A percentile compares a stretch with the other conserved stretches of the same genome.
phyloP scores from a whole-genome alignment of 169 alveolate species.

The Cryptosporidium ryanae region DNA sequence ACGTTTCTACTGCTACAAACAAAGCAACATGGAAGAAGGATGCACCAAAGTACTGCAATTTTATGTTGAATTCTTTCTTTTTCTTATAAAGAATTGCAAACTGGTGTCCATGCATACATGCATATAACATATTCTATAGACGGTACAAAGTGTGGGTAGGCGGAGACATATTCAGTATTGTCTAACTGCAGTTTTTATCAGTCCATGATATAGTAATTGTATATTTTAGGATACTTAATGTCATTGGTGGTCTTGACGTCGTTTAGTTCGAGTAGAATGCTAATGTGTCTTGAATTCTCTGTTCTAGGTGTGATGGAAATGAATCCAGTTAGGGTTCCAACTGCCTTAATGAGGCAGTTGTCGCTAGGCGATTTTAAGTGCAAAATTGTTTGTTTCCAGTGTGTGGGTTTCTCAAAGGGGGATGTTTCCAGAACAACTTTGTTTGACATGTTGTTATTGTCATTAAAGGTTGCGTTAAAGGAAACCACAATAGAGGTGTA shows the following conservation, averaged over 20 bases:
- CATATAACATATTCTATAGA: too few species aligned
- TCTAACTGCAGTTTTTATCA: background rate
- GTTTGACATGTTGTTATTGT: background rate
- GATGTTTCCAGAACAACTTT: constrained; percentile 79
- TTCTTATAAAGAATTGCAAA: too few species aligned
- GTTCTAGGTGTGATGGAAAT: constrained; percentile 63
- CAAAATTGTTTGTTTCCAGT: constrained; percentile 84
- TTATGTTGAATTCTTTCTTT: too few species aligned
- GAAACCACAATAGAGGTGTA: constrained; percentile 62
- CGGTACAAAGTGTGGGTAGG: too few species aligned
- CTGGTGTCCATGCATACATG: too few species aligned
- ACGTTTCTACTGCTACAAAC: background rate
- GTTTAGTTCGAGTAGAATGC: constrained; percentile 35
- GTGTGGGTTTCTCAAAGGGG: constrained; percentile 80
- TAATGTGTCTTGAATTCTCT: constrained; percentile 53
- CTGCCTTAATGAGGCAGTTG: constrained; percentile 5
- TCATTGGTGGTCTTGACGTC: constrained; percentile 22
- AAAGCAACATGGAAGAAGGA: too few species aligned
- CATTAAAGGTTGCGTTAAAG: constrained; percentile 21
- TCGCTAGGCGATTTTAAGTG: constrained; percentile 75
- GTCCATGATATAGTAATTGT: constrained; percentile 35
- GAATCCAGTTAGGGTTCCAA: constrained; percentile 26
- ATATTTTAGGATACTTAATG: constrained; percentile 9
- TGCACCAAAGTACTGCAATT: too few species aligned
- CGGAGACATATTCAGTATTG: too few species aligned